Conservation (phyloP, 257 asterid species). For the Gentiana macrophylla region DNA sequence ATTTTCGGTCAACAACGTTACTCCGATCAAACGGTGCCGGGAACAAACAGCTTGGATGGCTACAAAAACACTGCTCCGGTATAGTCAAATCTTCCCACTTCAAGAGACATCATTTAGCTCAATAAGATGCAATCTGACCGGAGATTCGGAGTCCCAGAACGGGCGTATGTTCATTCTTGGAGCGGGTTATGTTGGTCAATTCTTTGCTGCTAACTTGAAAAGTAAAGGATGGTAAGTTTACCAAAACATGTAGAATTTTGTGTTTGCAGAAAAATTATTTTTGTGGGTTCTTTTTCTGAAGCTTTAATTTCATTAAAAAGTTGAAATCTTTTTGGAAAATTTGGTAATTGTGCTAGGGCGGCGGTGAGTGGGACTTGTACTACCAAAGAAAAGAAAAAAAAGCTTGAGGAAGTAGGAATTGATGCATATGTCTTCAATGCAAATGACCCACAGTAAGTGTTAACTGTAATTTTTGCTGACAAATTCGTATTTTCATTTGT, state of each 20-base stretch:
- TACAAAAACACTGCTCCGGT: constrained; percentile 20
- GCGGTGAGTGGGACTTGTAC: constrained; percentile 73
- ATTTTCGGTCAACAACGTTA: too few species aligned
- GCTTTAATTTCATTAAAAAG: neutral
- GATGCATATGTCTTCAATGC: constrained; percentile 53
- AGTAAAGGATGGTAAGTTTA: constrained; percentile 46
- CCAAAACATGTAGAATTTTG: neutral
- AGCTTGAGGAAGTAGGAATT: constrained; percentile 57
- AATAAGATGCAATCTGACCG: constrained; percentile 24
- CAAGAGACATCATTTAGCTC: constrained; percentile 10
- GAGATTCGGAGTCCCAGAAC: constrained; percentile 14
- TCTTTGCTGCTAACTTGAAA: constrained; percentile 61
- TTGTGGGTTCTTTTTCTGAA: neutral
- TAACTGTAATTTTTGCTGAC: neutral
- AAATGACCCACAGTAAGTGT: constrained; percentile 45
- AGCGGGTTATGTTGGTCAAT: constrained; percentile 82
- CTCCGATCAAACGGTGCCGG: neutral
- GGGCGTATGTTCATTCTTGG: constrained; percentile 72
- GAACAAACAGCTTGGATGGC: constrained; percentile 21
- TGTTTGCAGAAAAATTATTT: too few species aligned
- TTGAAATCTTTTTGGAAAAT: neutral
- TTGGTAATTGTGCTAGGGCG: constrained; percentile 28
- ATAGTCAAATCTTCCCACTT: neutral
- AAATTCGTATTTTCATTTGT: neutral
- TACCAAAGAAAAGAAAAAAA: constrained; percentile 40